phyloP scores from a whole-genome alignment of 176 grass and related monocot species.

The Pontederia paniculata region DNA sequence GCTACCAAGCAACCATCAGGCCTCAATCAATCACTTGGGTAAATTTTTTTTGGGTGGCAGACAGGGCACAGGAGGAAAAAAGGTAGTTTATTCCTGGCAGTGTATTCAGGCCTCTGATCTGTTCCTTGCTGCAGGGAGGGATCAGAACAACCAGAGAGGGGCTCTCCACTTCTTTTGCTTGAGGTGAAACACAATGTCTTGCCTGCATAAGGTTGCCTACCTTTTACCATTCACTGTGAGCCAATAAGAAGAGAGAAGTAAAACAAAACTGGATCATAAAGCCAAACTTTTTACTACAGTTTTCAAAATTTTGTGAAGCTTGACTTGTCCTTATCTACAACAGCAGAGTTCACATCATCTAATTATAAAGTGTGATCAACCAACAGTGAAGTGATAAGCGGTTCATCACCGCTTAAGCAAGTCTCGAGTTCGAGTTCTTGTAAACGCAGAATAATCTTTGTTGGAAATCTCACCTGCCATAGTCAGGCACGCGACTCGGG shows the following conservation, averaged over 20 bases:
- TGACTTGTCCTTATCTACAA: too few species aligned
- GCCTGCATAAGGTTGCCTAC: not conserved
- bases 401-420: too few species aligned
- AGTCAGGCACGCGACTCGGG: too few species aligned
- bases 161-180: not conserved
- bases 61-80: not conserved
- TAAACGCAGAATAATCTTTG: too few species aligned
- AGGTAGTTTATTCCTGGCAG: conserved; percentile 21
- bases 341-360: too few species aligned
- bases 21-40: not conserved
- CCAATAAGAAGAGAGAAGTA: not conserved
- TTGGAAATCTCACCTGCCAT: too few species aligned
- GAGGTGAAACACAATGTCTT: too few species aligned
- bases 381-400: too few species aligned
- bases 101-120: not conserved
- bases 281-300: not conserved
- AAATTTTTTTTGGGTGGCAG: not conserved
- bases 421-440: too few species aligned
- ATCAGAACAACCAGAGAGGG: too few species aligned
- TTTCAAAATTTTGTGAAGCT: too few species aligned
- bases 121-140: not conserved
- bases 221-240: conserved; percentile 4
- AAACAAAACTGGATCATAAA: not conserved
- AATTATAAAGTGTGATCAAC: too few species aligned
- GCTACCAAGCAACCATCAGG: not conserved